Percentiles rank a stretch among this genome's conserved stretches.
These are phyloP conservation scores for Fusarium paranaense DNA, from an alignment of 2,329 filamentous ascomycete species.

Conservation along the genomic window DNA sequence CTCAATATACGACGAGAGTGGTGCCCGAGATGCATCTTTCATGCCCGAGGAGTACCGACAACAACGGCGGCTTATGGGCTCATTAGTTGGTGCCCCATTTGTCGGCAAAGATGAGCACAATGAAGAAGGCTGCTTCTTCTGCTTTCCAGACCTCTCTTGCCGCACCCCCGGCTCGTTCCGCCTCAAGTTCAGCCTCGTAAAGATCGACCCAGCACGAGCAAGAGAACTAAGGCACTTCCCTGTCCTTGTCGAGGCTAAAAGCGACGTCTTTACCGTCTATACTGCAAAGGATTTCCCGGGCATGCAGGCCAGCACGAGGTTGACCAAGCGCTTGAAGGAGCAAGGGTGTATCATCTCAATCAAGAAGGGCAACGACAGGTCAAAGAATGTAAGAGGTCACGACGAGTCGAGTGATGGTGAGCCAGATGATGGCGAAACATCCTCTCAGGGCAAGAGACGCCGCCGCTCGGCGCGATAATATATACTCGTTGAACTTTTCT, in stretches of 20 bases:
- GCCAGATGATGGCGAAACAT: constrained; percentile 47
- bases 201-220: constrained; percentile 71
- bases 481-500: neutral
- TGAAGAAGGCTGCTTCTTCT: constrained; percentile 84
- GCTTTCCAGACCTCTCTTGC: constrained; percentile 85
- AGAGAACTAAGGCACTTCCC: constrained; percentile 60
- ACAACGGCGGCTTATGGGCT: constrained; percentile 83
- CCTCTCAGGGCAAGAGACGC: constrained; percentile 38
- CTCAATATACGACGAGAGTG: constrained; percentile 78
- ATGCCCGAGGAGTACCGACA: constrained; percentile 79
- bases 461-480: constrained; percentile 36
- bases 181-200: constrained; percentile 78
- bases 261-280: constrained; percentile 81
- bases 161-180: constrained; percentile 81
- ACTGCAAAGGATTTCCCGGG: constrained; percentile 89
- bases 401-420: constrained; percentile 61
- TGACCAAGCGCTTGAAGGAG: constrained; percentile 80
- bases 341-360: constrained; percentile 88
- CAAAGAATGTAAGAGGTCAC: constrained; percentile 49
- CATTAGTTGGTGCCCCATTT: constrained; percentile 80
- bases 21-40: constrained; percentile 74
- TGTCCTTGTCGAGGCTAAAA: constrained; percentile 66
- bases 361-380: constrained; percentile 84
- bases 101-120: constrained; percentile 80
- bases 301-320: constrained; percentile 80